Evolutionary conservation across 768 basidiomycete genomes (phyloP).

Genomic region (Amylocystis lapponica): DNA sequence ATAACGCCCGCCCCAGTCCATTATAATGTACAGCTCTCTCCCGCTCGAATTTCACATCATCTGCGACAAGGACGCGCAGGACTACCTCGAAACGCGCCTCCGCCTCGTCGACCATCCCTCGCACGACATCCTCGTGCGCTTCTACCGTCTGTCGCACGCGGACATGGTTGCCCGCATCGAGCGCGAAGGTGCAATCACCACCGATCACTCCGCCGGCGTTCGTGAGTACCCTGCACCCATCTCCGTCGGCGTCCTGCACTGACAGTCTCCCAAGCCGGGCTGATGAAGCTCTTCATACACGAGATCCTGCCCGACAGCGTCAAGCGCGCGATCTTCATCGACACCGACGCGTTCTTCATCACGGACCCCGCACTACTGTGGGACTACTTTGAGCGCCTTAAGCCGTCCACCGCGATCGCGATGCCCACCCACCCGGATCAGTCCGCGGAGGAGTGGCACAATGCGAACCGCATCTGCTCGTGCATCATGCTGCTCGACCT

Average conservation of each 20-base stretch:
- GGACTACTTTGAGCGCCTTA: slow-evolving; percentile 33
- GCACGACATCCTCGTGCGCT: slow-evolving; percentile 33
- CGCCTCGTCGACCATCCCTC: slow-evolving; percentile 33
- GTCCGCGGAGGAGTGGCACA: slow-evolving; percentile 33
- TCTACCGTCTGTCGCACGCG: slow-evolving; percentile 36
- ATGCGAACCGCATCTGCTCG: slow-evolving; percentile 44
- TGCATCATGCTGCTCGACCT: slow-evolving; percentile 50
- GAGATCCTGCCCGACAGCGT: slow-evolving; percentile 40
- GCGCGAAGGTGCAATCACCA: slow-evolving; percentile 39
- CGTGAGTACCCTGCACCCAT: slow-evolving; percentile 29
- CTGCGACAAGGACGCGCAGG: slow-evolving; percentile 38
- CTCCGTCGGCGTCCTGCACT: not conserved
- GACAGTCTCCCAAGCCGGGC: slow-evolving; percentile 30
- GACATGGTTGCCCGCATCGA: slow-evolving; percentile 38
- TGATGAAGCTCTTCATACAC: slow-evolving; percentile 50
- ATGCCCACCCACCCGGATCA: slow-evolving; percentile 43
- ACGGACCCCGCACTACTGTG: slow-evolving; percentile 42
- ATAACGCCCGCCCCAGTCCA: slow-evolving; percentile 13
- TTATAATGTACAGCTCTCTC: slow-evolving; percentile 16
- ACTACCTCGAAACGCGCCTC: slow-evolving; percentile 33
- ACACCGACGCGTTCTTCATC: slow-evolving; percentile 48
- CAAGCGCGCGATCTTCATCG: slow-evolving; percentile 42
- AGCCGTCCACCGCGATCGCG: slow-evolving; percentile 32
- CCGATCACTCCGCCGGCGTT: slow-evolving; percentile 43
- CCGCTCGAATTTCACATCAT: slow-evolving; percentile 23